These are phyloP conservation scores for Boletus speciosus DNA, from an alignment of 768 basidiomycete genomes.

Conservation along the genomic window DNA sequence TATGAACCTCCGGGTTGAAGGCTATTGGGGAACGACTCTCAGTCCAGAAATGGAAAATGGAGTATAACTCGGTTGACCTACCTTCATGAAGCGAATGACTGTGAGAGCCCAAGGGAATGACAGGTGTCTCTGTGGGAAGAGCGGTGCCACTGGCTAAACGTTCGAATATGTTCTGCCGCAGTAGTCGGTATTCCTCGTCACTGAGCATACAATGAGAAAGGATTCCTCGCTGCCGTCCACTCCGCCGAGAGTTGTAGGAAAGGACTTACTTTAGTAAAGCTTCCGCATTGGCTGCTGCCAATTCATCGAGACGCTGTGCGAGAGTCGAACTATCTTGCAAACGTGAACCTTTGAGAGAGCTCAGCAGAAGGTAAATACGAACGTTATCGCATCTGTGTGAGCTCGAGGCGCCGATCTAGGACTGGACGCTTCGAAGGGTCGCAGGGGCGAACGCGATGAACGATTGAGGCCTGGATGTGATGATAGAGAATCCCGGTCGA, in stretches of 20 bases:
- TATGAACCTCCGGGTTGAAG: constrained; percentile 18
- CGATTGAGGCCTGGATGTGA: constrained; percentile 12
- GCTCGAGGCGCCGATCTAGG: constrained; percentile 25
- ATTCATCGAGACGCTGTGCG: constrained; percentile 76
- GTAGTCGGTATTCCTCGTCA: constrained; percentile 81
- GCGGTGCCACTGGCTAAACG: constrained; percentile 58
- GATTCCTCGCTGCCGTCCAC: background rate
- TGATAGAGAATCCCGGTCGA: constrained; percentile 15
- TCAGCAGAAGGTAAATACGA: constrained; percentile 26
- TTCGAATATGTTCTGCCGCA: constrained; percentile 83
- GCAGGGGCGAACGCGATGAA: constrained; percentile 22
- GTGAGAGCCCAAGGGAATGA: constrained; percentile 52
- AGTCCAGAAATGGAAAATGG: background rate
- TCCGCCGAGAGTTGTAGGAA: background rate
- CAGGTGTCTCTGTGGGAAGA: constrained; percentile 59
- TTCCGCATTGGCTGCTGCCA: constrained; percentile 76
- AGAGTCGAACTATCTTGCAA: constrained; percentile 55
- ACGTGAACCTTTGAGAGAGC: constrained; percentile 10
- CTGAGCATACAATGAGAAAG: constrained; percentile 35
- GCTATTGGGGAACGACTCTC: constrained; percentile 8
- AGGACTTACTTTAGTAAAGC: constrained; percentile 67
- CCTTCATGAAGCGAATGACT: constrained; percentile 24
- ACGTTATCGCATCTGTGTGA: constrained; percentile 55
- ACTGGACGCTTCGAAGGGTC: constrained; percentile 20
- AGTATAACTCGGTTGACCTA: background rate